Evolutionary conservation across 2,329 filamentous ascomycete genomes (phyloP), one percentile per base, ranked within the genome.

Genomic region (Pseudocercospora vitis): DNA sequence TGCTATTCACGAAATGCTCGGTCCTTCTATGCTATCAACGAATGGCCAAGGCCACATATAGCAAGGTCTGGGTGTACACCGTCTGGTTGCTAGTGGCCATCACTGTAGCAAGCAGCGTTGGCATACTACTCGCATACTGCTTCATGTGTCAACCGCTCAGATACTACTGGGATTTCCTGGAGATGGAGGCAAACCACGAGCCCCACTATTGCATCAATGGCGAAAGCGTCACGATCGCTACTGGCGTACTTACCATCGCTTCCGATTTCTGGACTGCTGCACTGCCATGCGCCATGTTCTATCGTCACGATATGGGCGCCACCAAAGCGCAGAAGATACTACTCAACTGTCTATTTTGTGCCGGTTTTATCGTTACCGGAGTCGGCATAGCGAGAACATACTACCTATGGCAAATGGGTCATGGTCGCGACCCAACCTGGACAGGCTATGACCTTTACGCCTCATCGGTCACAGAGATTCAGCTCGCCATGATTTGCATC

Each of bases 21-120:
- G 54, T 67, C n/a, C 56, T 67, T 5, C 50, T 65, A 3, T 67
- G 64, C 53, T 64, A 66, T 33, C 56, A 61, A 24, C 56, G 64
- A 5, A 52, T 63, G 7, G 52, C 55, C n/a, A 48, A 57, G 31
- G 44, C 33, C 18, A 55, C 44, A 11, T 57, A 50, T 37, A 50
- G 37, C 44, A 48, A 54, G 7, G 19, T 35, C 19, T 57, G 55
- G 55, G 48, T 52, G 29, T 57, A 55, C 28, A 55, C 58, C 4
- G 53, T 60, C 33, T 62, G 54, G 33, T 47, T 53, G 7, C 54
- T 57, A 7, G 55, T 64, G 4, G 40, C 39, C 23, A 53, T 65
- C 45, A 63, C 62, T 14, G 48, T 54, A 8, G 16, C 35, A 12
- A 58, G 58, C 39, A 48, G 51, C 14, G 18, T 62, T 21, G 57